Percentiles rank a stretch among this genome's conserved stretches.
phyloP scores from a whole-genome alignment of 2,329 filamentous ascomycete genomes.

The Aureobasidium sp. region DNA sequence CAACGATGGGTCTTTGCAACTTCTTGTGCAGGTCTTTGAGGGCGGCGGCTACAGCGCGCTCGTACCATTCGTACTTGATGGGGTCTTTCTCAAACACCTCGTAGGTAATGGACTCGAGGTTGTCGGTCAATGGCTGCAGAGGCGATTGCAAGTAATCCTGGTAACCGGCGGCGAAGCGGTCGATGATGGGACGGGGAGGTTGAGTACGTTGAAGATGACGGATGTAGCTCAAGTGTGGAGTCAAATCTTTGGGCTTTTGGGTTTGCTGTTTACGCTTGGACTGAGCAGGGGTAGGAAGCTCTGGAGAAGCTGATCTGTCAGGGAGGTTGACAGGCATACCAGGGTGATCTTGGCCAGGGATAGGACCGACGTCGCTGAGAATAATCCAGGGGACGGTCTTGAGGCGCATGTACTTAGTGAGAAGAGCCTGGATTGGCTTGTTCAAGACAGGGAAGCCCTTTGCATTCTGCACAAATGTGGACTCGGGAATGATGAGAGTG shows the following conservation, averaged over 20 bases:
- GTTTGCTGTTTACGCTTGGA: constrained; percentile 36
- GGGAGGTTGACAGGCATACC: background rate
- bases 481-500: constrained; percentile 46
- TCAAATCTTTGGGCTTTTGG: constrained; percentile 43
- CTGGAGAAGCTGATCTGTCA: background rate
- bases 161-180: constrained; percentile 62
- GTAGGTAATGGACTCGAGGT: constrained; percentile 93
- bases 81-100: constrained; percentile 98
- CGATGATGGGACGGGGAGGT: constrained; percentile 54
- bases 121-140: constrained; percentile 89
- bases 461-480: constrained; percentile 50
- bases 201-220: constrained; percentile 79
- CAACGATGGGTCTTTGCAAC: constrained; percentile 66
- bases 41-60: constrained; percentile 73
- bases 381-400: constrained; percentile 54
- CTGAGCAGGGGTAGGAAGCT: constrained; percentile 60
- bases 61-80: constrained; percentile 96
- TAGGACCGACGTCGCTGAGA: constrained; percentile 50
- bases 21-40: constrained; percentile 75
- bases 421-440: constrained; percentile 50
- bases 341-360: constrained; percentile 35
- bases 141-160: constrained; percentile 96
- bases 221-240: constrained; percentile 71
- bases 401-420: constrained; percentile 51
- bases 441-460: constrained; percentile 53